A percentile compares a stretch with the other conserved stretches of the same genome.
Evolutionary conservation across 2,329 filamentous ascomycete genomes (phyloP).

Genomic region (Penicillium sumatraense): DNA sequence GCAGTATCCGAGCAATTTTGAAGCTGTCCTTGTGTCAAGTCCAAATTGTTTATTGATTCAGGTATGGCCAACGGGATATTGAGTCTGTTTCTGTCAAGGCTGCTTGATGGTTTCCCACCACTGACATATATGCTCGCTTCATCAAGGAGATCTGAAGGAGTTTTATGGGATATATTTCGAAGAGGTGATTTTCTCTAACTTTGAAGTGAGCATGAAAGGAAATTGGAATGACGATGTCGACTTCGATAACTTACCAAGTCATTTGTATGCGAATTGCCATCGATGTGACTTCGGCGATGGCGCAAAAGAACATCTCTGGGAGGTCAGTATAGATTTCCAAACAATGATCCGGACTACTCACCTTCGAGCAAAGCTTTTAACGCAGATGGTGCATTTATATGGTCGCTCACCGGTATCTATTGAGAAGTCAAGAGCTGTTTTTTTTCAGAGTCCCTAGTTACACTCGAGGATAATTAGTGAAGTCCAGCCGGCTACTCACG

Average conservation of each 20-base stretch:
- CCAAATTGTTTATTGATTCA: not conserved
- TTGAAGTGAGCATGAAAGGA: not conserved
- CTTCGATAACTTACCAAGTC: not conserved
- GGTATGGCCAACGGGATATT: not conserved
- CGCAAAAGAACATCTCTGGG: conserved; percentile 13
- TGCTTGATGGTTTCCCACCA: not conserved
- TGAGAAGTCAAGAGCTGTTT: too few relatives aligned
- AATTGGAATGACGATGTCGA: not conserved
- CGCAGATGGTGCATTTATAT: conserved; percentile 11
- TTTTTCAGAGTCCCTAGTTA: too few relatives aligned
- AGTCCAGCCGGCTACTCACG: conserved; percentile 2
- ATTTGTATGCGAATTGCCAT: not conserved
- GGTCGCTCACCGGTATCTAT: conserved; percentile 14
- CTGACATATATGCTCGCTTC: not conserved
- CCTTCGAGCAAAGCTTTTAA: conserved; percentile 8
- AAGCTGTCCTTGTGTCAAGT: not conserved
- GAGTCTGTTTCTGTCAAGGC: not conserved
- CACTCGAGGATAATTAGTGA: not conserved
- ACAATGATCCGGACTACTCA: not conserved
- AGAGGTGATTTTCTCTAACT: not conserved
- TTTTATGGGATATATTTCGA: not conserved
- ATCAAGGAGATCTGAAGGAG: not conserved
- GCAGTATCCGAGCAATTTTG: not conserved
- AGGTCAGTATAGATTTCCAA: not conserved
- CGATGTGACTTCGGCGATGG: conserved; percentile 11